Conservation (phyloP, 2,329 filamentous ascomycete genomes). For the Neurospora sp. region DNA sequence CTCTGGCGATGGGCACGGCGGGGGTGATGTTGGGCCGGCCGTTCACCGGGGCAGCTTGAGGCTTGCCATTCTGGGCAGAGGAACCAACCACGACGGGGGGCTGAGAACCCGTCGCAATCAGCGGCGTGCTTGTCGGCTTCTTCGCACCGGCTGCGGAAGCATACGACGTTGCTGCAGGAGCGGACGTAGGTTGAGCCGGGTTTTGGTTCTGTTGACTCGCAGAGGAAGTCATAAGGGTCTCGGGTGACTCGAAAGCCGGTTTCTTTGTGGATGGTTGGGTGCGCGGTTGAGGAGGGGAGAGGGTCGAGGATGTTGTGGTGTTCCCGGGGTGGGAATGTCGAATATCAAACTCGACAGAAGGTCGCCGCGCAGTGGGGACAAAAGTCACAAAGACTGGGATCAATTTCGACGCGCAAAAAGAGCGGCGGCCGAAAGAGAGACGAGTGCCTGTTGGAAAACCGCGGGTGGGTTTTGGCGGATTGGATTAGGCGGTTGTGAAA, state of each 20-base stretch:
- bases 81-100: conserved; percentile 47
- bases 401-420: conserved; percentile 5
- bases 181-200: conserved; percentile 46
- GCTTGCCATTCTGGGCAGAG: conserved; percentile 51
- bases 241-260: conserved; percentile 22
- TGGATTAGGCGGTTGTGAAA: conserved; percentile 2
- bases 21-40: conserved; percentile 65
- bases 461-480: conserved; percentile 1
- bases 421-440: conserved; percentile 9
- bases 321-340: conserved; percentile 16
- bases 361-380: conserved; percentile 11
- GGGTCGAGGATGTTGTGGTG: conserved; percentile 7
- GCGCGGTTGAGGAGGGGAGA: conserved; percentile 8
- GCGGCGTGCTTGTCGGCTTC: conserved; percentile 51
- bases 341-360: conserved; percentile 23
- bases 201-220: conserved; percentile 43
- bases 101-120: conserved; percentile 50
- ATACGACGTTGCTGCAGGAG: conserved; percentile 54
- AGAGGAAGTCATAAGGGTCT: conserved; percentile 51
- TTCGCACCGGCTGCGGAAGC: conserved; percentile 56
- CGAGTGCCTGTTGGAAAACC: conserved; percentile 1
- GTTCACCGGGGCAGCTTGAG: conserved; percentile 69
- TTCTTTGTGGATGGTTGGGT: conserved; percentile 11
- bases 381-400: conserved; percentile 4
- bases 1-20: conserved; percentile 58